A percentile compares a stretch with the other conserved stretches of the same genome.
These are phyloP conservation scores for Entophlyctis helioformis DNA, from an alignment of 192 early-diverging fungal genomes.

Conservation along the genomic window DNA sequence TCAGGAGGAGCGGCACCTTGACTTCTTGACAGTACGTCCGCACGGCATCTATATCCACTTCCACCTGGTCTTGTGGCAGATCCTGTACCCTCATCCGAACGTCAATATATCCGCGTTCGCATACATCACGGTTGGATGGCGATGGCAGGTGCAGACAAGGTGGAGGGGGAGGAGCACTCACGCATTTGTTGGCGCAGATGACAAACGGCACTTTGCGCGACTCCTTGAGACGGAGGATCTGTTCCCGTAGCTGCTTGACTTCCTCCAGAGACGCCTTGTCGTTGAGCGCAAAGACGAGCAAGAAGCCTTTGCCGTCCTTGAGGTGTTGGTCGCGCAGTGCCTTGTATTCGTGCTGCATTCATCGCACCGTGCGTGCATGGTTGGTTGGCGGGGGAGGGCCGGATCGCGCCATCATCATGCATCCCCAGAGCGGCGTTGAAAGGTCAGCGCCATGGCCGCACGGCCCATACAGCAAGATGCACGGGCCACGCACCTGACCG, in stretches of 20 bases:
- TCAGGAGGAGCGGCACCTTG: conserved; percentile 38
- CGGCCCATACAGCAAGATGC: too few relatives aligned
- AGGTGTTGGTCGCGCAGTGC: conserved; percentile 42
- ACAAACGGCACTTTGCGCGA: conserved; percentile 42
- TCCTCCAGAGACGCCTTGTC: conserved; percentile 40
- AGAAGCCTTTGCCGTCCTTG: conserved; percentile 40
- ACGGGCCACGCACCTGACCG: conserved; percentile 35
- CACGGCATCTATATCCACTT: conserved; percentile 27
- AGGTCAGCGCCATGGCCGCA: too few relatives aligned
- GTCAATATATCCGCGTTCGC: too few relatives aligned
- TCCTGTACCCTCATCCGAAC: conserved; percentile 17
- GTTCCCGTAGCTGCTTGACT: conserved; percentile 42
- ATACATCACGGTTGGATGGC: too few relatives aligned
- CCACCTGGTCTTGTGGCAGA: conserved; percentile 29
- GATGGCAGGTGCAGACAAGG: neutral
- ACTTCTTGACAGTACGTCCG: conserved; percentile 16
- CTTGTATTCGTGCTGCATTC: conserved; percentile 48
- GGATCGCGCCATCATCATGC: too few relatives aligned
- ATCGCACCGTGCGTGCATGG: too few relatives aligned
- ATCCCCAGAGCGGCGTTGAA: too few relatives aligned
- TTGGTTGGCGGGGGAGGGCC: too few relatives aligned
- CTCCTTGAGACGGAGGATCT: conserved; percentile 42
- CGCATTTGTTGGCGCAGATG: conserved; percentile 48
- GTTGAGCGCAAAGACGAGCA: conserved; percentile 44
- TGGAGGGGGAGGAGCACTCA: conserved; percentile 10